A percentile compares a stretch with the other conserved stretches of the same genome.
Conservation (phyloP, 2,329 filamentous ascomycete genomes). For the Dactylellina drechsleri region DNA sequence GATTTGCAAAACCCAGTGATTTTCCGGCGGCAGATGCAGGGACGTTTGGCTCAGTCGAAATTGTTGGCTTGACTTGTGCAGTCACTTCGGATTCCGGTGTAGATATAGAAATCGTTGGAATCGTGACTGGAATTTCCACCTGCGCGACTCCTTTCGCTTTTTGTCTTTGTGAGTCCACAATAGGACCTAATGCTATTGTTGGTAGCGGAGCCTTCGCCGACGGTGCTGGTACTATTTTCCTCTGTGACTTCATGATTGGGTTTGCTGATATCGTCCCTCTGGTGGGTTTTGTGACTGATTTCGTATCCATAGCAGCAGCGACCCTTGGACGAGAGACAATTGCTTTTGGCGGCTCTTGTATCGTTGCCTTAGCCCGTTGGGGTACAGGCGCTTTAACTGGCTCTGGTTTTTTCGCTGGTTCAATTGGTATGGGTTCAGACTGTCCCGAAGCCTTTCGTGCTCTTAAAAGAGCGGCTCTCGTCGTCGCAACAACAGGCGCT, state of each 20-base stretch:
- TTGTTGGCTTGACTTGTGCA: neutral
- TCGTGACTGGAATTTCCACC: neutral
- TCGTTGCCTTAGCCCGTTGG: neutral
- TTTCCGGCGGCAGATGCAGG: neutral
- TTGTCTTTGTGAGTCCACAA: neutral
- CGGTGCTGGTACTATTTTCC: neutral
- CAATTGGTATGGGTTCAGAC: neutral
- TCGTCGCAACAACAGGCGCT: constrained; percentile 35
- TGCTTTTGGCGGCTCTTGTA: neutral
- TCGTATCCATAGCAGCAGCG: neutral
- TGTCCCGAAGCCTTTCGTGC: constrained; percentile 36
- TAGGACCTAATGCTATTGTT: neutral
- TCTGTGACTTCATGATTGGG: neutral
- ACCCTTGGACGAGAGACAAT: neutral
- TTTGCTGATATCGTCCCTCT: neutral
- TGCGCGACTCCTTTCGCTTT: neutral
- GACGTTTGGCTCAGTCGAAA: neutral
- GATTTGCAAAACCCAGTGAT: neutral
- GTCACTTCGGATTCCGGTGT: constrained; percentile 11
- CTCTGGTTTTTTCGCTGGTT: neutral
- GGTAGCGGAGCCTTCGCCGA: neutral
- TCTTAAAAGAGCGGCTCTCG: constrained; percentile 31
- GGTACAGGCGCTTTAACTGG: neutral
- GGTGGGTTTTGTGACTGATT: neutral
- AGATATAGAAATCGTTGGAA: constrained; percentile 16